phyloP scores from a whole-genome alignment of 208 protist species.

The Acanthamoeba lenticulata region DNA sequence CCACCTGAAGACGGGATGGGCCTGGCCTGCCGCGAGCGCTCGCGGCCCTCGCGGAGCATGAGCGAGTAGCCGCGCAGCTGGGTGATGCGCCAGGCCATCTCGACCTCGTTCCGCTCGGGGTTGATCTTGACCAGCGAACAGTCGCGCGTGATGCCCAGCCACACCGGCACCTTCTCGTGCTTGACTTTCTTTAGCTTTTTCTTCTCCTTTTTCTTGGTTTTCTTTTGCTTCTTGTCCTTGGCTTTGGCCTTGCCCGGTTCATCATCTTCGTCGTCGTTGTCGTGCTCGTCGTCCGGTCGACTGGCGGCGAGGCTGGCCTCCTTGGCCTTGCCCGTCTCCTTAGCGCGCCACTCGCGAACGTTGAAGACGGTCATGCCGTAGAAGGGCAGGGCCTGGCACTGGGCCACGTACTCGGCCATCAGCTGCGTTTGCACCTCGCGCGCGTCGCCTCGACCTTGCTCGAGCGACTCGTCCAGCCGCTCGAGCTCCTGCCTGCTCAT shows the following conservation, averaged over 20 bases:
- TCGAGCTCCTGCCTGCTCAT: slow-evolving; percentile 3
- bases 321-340: slow-evolving; percentile 9
- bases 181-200: slow-evolving; percentile 29
- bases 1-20: no score
- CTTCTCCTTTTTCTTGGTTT: background rate
- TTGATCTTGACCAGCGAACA: slow-evolving; percentile 63
- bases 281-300: background rate
- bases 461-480: background rate
- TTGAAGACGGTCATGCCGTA: slow-evolving; percentile 46
- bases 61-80: slow-evolving; percentile 1
- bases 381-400: slow-evolving; percentile 49
- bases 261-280: background rate
- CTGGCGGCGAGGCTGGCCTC: background rate
- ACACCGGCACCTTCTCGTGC: slow-evolving; percentile 49
- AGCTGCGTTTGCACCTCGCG: background rate
- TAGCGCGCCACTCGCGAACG: background rate
- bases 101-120: slow-evolving; percentile 19
- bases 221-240: background rate
- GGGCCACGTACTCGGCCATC: background rate
- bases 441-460: background rate
- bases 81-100: slow-evolving; percentile 38
- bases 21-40: no score
- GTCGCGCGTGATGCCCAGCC: slow-evolving; percentile 31
- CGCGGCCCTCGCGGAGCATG: background rate
- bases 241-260: no score